Evolutionary conservation across 164 flowering plant species (phyloP).

Genomic region (Paratinospora sagittata): DNA sequence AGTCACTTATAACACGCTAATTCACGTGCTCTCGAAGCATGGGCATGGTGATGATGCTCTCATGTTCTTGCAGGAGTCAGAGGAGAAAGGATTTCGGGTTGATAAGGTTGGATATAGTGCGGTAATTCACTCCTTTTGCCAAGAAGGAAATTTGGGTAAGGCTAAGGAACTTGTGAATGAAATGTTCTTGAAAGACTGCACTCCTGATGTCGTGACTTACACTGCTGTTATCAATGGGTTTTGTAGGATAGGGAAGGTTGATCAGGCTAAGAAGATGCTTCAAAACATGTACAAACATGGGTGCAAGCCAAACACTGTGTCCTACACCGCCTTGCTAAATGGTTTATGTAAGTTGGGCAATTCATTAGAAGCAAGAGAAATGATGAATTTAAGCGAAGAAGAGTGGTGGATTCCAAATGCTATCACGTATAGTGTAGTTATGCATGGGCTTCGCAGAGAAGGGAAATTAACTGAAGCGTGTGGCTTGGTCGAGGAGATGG

Average conservation of each 20-base stretch:
- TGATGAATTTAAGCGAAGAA: conserved; percentile 65
- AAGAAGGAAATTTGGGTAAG: conserved; percentile 48
- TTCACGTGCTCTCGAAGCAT: conserved; percentile 76
- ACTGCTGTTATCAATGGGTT: conserved; percentile 71
- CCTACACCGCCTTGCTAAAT: conserved; percentile 73
- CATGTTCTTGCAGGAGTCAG: conserved; percentile 63
- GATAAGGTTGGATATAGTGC: conserved; percentile 86
- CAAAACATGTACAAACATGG: conserved; percentile 71
- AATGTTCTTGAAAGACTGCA: conserved; percentile 65
- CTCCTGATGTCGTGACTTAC: conserved; percentile 91
- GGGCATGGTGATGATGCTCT: conserved; percentile 72
- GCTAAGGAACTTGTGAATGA: conserved; percentile 71
- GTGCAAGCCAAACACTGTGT: conserved; percentile 77
- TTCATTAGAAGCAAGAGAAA: conserved; percentile 72
- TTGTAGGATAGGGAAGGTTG: conserved; percentile 59
- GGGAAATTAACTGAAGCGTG: conserved; percentile 70
- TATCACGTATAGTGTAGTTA: conserved; percentile 70
- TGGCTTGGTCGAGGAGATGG: conserved; percentile 66
- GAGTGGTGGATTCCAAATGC: conserved; percentile 91
- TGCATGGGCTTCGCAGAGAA: conserved; percentile 88
- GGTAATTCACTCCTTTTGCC: conserved; percentile 59
- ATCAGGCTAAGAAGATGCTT: conserved; percentile 75
- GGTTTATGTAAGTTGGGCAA: conserved; percentile 70
- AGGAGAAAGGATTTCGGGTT: conserved; percentile 54
- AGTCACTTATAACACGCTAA: conserved; percentile 62